Percentiles rank a stretch among this genome's conserved stretches.
These are phyloP conservation scores for Iris macrosiphon DNA, from an alignment of 106 monocot species.

Conservation along the genomic window DNA sequence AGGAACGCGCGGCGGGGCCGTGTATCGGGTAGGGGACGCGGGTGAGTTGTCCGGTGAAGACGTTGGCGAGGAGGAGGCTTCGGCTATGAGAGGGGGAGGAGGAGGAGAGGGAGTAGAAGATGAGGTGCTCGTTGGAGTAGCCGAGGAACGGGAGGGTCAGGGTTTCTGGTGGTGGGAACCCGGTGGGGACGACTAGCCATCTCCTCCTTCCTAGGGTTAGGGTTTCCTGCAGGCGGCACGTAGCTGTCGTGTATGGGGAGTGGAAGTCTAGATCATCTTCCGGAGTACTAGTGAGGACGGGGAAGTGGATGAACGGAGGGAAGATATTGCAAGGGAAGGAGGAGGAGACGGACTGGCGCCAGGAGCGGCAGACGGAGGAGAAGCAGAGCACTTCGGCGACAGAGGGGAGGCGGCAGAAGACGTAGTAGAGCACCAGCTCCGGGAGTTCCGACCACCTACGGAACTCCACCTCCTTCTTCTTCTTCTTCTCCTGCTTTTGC, in stretches of 20 bases:
- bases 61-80: neutral
- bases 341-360: neutral
- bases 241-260: too few species aligned
- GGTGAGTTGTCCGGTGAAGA: constrained; percentile 2
- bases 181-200: neutral
- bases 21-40: neutral
- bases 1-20: neutral
- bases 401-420: constrained; percentile 3
- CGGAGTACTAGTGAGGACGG: neutral
- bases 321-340: neutral
- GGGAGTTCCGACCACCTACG: constrained; percentile 2
- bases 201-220: neutral
- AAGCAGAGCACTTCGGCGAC: constrained; percentile 4
- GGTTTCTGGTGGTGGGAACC: neutral
- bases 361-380: constrained; percentile 5
- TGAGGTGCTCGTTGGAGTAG: neutral
- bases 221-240: too few species aligned
- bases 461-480: too few species aligned
- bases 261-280: too few species aligned
- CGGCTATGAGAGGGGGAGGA: too few species aligned
- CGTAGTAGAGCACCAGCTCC: neutral
- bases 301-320: constrained; percentile 3
- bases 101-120: neutral
- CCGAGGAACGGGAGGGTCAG: neutral
- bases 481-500: too few species aligned